A percentile compares a stretch with the other conserved stretches of the same genome.
Conservation (phyloP, 805 yeast species). For the Starmerella etchellsii region DNA sequence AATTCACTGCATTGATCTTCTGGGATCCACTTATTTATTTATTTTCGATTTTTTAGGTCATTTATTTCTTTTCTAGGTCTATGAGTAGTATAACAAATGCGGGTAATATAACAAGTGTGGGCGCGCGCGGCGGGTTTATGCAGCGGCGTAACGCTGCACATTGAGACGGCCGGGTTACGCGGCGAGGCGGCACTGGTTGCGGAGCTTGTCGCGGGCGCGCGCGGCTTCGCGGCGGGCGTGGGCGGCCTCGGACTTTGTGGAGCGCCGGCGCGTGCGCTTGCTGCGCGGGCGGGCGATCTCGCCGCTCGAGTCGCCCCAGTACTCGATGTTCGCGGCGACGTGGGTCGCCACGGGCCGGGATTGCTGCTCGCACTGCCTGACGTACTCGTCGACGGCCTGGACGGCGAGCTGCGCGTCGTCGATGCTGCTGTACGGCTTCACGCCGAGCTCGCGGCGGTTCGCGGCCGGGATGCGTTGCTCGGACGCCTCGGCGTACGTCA, state of each 20-base stretch:
- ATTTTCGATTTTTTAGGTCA: no score
- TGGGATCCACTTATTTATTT: no score
- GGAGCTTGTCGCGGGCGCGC: not conserved
- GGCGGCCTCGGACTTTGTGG: not conserved
- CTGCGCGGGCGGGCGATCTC: not conserved
- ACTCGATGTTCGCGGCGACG: conserved; percentile 10
- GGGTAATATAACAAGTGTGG: no score
- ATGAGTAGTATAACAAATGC: no score
- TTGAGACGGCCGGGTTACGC: no score
- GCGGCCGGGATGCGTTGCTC: conserved; percentile 5
- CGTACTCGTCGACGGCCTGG: conserved; percentile 9
- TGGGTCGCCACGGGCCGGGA: conserved; percentile 2
- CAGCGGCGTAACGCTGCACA: no score
- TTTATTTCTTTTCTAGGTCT: no score
- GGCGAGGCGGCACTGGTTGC: no score
- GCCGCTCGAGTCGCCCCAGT: not conserved
- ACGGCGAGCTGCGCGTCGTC: conserved; percentile 14
- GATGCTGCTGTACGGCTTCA: conserved; percentile 2
- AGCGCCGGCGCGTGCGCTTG: conserved; percentile 5
- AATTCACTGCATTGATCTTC: no score
- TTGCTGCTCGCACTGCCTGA: not conserved
- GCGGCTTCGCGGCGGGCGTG: not conserved
- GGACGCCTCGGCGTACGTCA: conserved; percentile 45
- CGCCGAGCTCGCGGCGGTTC: conserved; percentile 1
- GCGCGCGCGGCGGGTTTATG: no score